These are phyloP conservation scores for Leptographium procerum DNA, from an alignment of 2,329 filamentous ascomycete species.

Conservation along the genomic window DNA sequence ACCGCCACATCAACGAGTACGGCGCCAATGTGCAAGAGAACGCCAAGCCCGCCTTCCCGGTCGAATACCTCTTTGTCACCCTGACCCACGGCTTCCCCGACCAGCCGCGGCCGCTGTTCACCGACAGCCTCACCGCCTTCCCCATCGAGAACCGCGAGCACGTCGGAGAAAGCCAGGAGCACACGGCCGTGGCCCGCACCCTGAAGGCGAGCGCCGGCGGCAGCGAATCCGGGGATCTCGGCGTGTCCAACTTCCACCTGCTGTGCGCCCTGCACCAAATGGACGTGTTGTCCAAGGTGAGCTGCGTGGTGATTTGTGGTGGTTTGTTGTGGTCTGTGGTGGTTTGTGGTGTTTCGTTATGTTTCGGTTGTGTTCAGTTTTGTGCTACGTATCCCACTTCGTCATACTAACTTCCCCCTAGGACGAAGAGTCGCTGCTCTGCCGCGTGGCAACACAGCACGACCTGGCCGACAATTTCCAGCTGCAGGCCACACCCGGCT, in stretches of 20 bases:
- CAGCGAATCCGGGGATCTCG: slow-evolving; percentile 48
- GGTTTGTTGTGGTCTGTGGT: too few species aligned
- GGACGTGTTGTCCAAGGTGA: slow-evolving; percentile 74
- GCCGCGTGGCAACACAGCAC: slow-evolving; percentile 70
- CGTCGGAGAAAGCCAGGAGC: slow-evolving; percentile 77
- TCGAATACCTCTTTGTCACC: slow-evolving; percentile 92
- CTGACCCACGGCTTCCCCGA: slow-evolving; percentile 93
- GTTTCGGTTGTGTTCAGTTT: too few species aligned
- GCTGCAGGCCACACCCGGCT: slow-evolving; percentile 77
- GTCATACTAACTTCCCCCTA: slow-evolving; percentile 26
- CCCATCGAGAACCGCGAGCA: slow-evolving; percentile 85
- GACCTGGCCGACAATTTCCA: slow-evolving; percentile 73
- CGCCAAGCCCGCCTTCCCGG: slow-evolving; percentile 89
- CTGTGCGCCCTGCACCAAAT: slow-evolving; percentile 77
- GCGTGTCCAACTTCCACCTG: slow-evolving; percentile 87
- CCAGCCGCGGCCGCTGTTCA: slow-evolving; percentile 66
- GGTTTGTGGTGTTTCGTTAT: too few species aligned
- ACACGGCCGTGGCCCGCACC: slow-evolving; percentile 54
- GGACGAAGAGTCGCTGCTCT: slow-evolving; percentile 83
- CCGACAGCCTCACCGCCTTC: slow-evolving; percentile 51
- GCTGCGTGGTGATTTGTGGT: slow-evolving; percentile 14
- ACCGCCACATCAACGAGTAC: slow-evolving; percentile 90
- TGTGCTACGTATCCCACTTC: too few species aligned
- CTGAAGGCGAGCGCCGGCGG: slow-evolving; percentile 41
- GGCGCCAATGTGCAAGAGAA: slow-evolving; percentile 94